Base-by-base conservation (phyloP, 768 basidiomycete species). In the Gymnopilus junonius region DNA sequence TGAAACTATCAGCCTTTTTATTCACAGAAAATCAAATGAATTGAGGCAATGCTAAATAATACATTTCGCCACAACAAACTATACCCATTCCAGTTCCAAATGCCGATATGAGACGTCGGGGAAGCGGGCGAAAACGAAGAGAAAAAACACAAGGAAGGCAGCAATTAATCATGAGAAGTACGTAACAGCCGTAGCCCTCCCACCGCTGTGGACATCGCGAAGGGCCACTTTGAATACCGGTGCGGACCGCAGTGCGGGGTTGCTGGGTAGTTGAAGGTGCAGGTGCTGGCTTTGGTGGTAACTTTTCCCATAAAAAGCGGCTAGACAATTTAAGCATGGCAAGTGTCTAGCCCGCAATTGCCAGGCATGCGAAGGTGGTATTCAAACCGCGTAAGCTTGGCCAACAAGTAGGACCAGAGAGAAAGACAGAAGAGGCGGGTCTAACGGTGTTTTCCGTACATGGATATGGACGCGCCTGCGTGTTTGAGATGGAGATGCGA, bases 201-300 rank as follows among this genome's bases (percentile, higher is more conserved):
- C 25, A 48, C 45, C 23, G n/a, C 12, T 51, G 29, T n/a, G 4
- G 45, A 48, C 48, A 51, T 51, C 20, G 48, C 5, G 31, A 29
- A 51, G 17, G 48, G 54, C 54, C 54, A 55, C 54, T 25, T 55
- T 40, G 54, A 55, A 55, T 40, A 55, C 54, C 54, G 54, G 37
- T 27, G 48, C 48, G 48, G 48, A 32, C 48, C 48, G 48, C 48
- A 55, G 39, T 55, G 37, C 23, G 27, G 34, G 31, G 34, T 32
- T 53, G 27, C 27, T 20, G 15, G 39, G 54, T 40, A 27, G 17
- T 27, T 27, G 54, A 25, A 37, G 54, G 8, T 55, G 53, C 35
- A 21, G 34, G 31, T 39, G 37, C 20, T 17, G 51, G 4, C 8
- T 12, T 12, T 27, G 48, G n/a, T n/a, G n/a, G n/a, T 29, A 29